Conservation (phyloP, 2,329 filamentous ascomycete genomes). For the Xylogone sp. region DNA sequence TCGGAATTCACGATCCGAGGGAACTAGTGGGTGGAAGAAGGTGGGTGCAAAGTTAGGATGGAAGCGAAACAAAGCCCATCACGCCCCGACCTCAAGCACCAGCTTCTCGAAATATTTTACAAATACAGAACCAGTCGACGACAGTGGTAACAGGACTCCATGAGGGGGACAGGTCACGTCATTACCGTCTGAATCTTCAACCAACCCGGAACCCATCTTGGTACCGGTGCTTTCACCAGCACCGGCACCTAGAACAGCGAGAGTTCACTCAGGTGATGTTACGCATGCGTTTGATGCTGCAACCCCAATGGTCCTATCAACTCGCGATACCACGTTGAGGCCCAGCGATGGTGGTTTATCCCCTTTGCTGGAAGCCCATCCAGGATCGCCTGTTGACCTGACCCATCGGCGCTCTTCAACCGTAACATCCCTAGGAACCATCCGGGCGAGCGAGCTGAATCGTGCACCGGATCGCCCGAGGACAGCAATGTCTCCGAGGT, state of each 20-base stretch:
- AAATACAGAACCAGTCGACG: conserved; percentile 31
- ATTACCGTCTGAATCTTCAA: conserved; percentile 34
- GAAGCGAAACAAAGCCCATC: conserved; percentile 45
- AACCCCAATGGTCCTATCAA: background rate
- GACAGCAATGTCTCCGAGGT: background rate
- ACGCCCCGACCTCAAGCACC: conserved; percentile 39
- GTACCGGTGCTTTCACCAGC: background rate
- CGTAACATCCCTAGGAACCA: background rate
- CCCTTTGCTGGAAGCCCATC: conserved; percentile 26
- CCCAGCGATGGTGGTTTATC: conserved; percentile 23
- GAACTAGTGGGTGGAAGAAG: conserved; percentile 57
- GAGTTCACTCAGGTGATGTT: background rate
- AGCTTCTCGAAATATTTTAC: conserved; percentile 30
- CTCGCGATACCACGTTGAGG: conserved; percentile 22
- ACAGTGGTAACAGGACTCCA: conserved; percentile 38
- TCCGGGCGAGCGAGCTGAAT: background rate
- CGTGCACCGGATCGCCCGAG: background rate
- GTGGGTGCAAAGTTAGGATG: conserved; percentile 59
- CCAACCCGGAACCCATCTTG: conserved; percentile 19
- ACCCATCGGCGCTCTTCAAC: conserved; percentile 21
- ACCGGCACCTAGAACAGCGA: background rate
- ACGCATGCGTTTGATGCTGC: background rate
- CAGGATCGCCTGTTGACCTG: conserved; percentile 27
- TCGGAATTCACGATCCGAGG: conserved; percentile 14
- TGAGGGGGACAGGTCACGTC: conserved; percentile 58